A percentile compares a stretch with the other conserved stretches of the same genome.
These are phyloP conservation scores for Wickerhamiella alocasiicola DNA, from an alignment of 805 yeast genomes.

Conservation along the genomic window DNA sequence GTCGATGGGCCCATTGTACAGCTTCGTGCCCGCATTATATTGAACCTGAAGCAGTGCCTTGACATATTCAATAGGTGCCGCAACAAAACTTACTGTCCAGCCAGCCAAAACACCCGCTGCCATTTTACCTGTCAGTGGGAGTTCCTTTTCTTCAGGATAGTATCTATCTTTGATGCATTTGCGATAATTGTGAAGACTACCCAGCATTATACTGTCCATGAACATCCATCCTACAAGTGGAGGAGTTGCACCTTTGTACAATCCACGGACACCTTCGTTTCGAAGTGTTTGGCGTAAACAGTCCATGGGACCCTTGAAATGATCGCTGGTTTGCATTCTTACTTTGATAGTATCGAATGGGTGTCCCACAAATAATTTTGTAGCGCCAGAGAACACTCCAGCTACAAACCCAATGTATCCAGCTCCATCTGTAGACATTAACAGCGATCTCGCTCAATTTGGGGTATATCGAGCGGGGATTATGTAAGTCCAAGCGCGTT, in stretches of 20 bases:
- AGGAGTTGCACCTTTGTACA: conserved; percentile 85
- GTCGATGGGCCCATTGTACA: conserved; percentile 70
- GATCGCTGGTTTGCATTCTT: conserved; percentile 62
- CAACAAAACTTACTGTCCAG: conserved; percentile 86
- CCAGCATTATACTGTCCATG: conserved; percentile 87
- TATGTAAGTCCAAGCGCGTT: too few species aligned
- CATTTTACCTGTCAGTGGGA: conserved; percentile 65
- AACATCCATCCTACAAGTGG: conserved; percentile 88
- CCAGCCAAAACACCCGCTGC: conserved; percentile 73
- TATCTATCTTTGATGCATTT: conserved; percentile 51
- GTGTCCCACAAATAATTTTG: conserved; percentile 83
- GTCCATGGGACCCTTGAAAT: conserved; percentile 72
- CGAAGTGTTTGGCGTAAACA: conserved; percentile 59
- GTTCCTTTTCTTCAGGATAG: conserved; percentile 43
- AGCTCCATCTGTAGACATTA: conserved; percentile 9
- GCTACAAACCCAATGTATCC: conserved; percentile 57
- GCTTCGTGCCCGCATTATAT: conserved; percentile 58
- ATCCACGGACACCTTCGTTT: conserved; percentile 67
- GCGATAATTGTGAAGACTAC: conserved; percentile 69
- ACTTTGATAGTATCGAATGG: conserved; percentile 86
- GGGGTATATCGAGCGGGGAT: too few species aligned
- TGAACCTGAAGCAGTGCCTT: conserved; percentile 85
- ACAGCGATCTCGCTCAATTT: too few species aligned
- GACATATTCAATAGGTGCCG: conserved; percentile 85
- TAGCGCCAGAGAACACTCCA: conserved; percentile 77